Conservation (phyloP, 345 rosid species). For the Hibiscus tridactylites region DNA sequence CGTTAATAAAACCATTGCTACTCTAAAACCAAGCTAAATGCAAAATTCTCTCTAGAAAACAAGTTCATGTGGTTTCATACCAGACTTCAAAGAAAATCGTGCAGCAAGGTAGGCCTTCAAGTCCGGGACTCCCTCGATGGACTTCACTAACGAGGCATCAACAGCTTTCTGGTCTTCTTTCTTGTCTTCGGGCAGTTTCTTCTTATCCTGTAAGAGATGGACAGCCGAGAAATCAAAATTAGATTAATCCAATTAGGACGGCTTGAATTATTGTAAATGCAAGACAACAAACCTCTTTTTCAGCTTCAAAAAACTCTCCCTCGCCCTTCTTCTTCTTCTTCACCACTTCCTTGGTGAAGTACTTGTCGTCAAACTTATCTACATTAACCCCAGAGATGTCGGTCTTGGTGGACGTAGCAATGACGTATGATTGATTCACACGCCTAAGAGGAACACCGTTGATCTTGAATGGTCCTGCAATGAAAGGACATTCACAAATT, state of each 20-base stretch:
- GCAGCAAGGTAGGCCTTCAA: constrained; percentile 64
- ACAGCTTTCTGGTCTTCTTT: constrained; percentile 78
- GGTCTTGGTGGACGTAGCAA: constrained; percentile 66
- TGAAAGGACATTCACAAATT: background rate
- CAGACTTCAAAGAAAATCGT: constrained; percentile 66
- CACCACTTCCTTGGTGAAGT: constrained; percentile 58
- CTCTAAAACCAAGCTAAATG: background rate
- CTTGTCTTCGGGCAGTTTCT: constrained; percentile 50
- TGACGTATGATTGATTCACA: constrained; percentile 56
- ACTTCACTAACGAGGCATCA: constrained; percentile 50
- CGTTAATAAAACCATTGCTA: background rate
- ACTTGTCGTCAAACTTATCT: constrained; percentile 65
- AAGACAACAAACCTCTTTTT: constrained; percentile 42
- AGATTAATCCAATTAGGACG: background rate
- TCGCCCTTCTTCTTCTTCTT: constrained; percentile 73
- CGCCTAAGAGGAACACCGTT: constrained; percentile 71
- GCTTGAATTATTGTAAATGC: background rate
- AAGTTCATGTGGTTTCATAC: constrained; percentile 81
- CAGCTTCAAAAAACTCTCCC: constrained; percentile 72
- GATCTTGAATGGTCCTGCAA: constrained; percentile 61
- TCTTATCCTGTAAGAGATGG: constrained; percentile 45
- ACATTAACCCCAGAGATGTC: constrained; percentile 53
- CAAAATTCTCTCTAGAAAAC: constrained; percentile 37
- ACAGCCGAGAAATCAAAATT: background rate
- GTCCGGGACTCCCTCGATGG: constrained; percentile 61